Evolutionary conservation across 2,329 filamentous ascomycete genomes (phyloP), one percentile per base, ranked within the genome.

Genomic region (Exophiala spinifera): DNA sequence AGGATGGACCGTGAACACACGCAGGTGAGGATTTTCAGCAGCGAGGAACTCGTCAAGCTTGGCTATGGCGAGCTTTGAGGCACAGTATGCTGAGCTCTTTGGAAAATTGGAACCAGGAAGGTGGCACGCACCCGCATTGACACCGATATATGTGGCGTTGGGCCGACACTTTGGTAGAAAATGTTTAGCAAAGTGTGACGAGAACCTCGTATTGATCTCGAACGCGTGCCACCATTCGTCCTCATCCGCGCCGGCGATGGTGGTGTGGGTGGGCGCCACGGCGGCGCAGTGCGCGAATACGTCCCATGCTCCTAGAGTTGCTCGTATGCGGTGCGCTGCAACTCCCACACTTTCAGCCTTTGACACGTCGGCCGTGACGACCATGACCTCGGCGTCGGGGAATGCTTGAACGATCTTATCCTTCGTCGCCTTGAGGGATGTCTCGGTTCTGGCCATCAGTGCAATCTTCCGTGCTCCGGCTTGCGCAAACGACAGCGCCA

Each of bases 401-500:
- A 33, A 55, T 19, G 49, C 42, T 14, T 53, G 17, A 5, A n/a
- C 33, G 33, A 69, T 54, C 4, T 28, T 42, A 13, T 52, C 34
- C 39, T 63, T 63, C 7, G 66, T 66, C 1, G 61, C 55, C 1
- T 69, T 55, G 14, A 76, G 65, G 1, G 63, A 62, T 4, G 63
- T 60, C 0, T 60, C 31, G 1, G 69, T 70, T 5, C 76, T 74
- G 6, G 69, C 73, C 1, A 72, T 53, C 36, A 80, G 65, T 8
- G 72, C 68, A 21, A 79, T 64, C 1, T 60, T 64, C 1, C 65
- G 49, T 6, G 75, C 77, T 3, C 79, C 78, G 2, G 81, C 80
- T 60, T 69, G 70, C 15, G 81, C 82, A 60, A 77, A 85, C 8
- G 79, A 75, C 14, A 79, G 61, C 1, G 80, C 81, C 3, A 76